These are phyloP conservation scores for Botryotinia narcissicola DNA, from an alignment of 2,329 filamentous ascomycete species.

Conservation along the genomic window DNA sequence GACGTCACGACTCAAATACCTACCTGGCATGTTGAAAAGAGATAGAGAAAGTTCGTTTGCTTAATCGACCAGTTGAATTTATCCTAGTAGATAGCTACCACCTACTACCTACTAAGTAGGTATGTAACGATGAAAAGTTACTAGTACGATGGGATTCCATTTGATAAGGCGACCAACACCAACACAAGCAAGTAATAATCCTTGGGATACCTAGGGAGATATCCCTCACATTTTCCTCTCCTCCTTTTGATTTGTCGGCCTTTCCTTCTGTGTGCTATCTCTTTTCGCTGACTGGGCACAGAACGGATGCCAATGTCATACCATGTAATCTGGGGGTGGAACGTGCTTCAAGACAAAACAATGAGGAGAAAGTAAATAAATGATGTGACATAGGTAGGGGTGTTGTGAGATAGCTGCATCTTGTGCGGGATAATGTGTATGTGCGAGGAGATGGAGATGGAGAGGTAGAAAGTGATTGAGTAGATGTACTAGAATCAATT, in stretches of 20 bases:
- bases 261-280: too few species aligned
- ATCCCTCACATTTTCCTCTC: background rate
- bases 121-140: too few species aligned
- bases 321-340: slow-evolving; percentile 1
- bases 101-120: too few species aligned
- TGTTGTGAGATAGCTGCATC: background rate
- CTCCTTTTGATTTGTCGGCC: background rate
- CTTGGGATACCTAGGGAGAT: background rate
- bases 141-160: too few species aligned
- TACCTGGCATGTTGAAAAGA: background rate
- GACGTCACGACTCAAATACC: background rate
- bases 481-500: background rate
- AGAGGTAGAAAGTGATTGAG: background rate
- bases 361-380: slow-evolving; percentile 10
- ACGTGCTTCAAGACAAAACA: slow-evolving; percentile 17
- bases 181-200: background rate
- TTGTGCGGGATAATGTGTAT: background rate
- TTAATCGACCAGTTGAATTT: background rate
- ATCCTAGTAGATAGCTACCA: background rate
- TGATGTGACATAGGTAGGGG: slow-evolving; percentile 8
- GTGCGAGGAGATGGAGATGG: background rate
- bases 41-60: background rate
- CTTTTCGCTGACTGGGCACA: background rate
- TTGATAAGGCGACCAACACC: too few species aligned
- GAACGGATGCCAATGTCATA: background rate